Evolutionary conservation across 257 asterid genomes (phyloP).

Genomic region (Parsonsia alboflavescens): DNA sequence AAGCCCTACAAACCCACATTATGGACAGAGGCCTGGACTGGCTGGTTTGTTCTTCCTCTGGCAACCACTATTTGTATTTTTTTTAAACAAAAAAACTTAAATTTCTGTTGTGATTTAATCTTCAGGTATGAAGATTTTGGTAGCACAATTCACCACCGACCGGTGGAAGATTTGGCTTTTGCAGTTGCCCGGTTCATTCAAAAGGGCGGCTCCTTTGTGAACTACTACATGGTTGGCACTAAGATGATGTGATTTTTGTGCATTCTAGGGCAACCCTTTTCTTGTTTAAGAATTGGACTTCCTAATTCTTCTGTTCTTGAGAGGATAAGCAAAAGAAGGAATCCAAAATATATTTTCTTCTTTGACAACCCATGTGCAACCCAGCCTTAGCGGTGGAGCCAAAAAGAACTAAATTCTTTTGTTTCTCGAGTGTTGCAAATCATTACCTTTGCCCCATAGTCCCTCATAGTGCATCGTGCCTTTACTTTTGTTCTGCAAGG

Average conservation of each 20-base stretch:
- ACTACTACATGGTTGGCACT: conserved; percentile 73
- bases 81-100: no score
- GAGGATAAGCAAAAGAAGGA: no score
- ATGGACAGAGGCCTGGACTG: conserved; percentile 99
- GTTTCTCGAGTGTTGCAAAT: not conserved
- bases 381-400: no score
- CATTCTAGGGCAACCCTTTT: no score
- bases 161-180: conserved; percentile 93
- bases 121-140: conserved; percentile 92
- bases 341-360: no score
- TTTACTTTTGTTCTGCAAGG: not conserved
- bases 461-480: not conserved
- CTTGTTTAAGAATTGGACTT: no score
- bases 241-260: not conserved
- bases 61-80: not conserved
- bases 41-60: conserved; percentile 51
- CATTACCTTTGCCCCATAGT: not conserved
- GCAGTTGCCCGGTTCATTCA: conserved; percentile 86
- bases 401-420: no score
- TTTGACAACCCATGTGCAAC: no score
- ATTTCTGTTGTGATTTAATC: conserved; percentile 9
- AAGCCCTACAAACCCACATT: conserved; percentile 80
- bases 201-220: conserved; percentile 94
- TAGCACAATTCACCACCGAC: conserved; percentile 79
- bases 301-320: no score